phyloP scores from a whole-genome alignment of 495 filamentous ascomycete species.

The Clohesyomyces aquaticus region DNA sequence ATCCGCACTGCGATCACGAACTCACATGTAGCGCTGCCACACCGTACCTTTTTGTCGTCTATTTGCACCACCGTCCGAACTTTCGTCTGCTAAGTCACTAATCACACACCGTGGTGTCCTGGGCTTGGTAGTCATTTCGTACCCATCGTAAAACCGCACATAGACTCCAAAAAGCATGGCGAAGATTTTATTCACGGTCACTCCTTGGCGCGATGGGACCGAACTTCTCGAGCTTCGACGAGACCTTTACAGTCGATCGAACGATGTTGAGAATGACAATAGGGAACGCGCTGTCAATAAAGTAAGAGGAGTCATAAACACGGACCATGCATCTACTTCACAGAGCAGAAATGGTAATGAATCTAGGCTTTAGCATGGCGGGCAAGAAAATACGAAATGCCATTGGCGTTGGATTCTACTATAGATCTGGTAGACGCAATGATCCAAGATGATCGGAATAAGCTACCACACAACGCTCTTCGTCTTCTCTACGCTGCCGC shows the following conservation, averaged over 20 bases:
- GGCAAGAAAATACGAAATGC: slow-evolving; percentile 21
- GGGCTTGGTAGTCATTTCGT: not conserved
- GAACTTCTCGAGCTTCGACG: slow-evolving; percentile 69
- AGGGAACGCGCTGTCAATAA: slow-evolving; percentile 30
- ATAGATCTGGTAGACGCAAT: slow-evolving; percentile 29
- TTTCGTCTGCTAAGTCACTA: too few relatives aligned
- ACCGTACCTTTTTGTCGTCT: too few relatives aligned
- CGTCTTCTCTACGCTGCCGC: slow-evolving; percentile 32
- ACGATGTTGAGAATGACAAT: slow-evolving; percentile 26
- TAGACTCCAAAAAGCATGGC: not conserved
- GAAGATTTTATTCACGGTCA: slow-evolving; percentile 70
- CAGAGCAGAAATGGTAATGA: not conserved
- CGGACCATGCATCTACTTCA: not conserved
- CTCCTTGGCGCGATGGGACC: slow-evolving; percentile 70
- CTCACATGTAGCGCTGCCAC: not conserved
- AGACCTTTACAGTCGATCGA: slow-evolving; percentile 63
- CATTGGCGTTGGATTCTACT: slow-evolving; percentile 34
- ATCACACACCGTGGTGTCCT: not conserved
- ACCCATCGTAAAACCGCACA: not conserved
- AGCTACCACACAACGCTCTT: slow-evolving; percentile 6
- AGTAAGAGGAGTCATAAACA: slow-evolving; percentile 22
- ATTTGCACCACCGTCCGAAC: too few relatives aligned
- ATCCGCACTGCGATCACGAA: not conserved
- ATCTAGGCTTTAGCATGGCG: slow-evolving; percentile 32
- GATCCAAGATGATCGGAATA: slow-evolving; percentile 21